Evolutionary conservation across 129 eudicot genomes (phyloP), one percentile per base, ranked within the genome.

Genomic region (Ambrosia artemisiifolia): DNA sequence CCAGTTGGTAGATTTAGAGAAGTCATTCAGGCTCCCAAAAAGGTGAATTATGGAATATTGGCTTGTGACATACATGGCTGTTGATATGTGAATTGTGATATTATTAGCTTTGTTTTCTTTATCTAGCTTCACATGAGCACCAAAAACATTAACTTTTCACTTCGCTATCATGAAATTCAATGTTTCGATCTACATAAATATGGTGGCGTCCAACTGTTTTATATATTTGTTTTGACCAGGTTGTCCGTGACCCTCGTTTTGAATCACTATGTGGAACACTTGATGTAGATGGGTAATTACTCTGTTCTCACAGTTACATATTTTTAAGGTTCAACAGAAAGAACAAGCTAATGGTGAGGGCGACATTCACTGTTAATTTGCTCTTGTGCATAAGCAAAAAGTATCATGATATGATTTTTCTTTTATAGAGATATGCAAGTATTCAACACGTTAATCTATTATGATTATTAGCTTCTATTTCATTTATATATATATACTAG

Each of bases 11-110:
- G n/a, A n/a, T n/a, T n/a, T n/a, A n/a, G n/a, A n/a, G n/a, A n/a
- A n/a, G n/a, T n/a, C n/a, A 81, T 92, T 70, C 98, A 92, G 82
- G 98, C 77, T 69, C 98, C 96, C 73, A 92, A 89, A 65, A 89
- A 69, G 95, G 95, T 85, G 65, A 82, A 72, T 6, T n/a, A n/a
- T n/a, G n/a, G n/a, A n/a, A n/a, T 65, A 7, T n/a, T 17, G 50
- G 68, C 50, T n/a, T n/a, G 2, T 12, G 7, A 24, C 18, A 32
- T 50, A 62, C 55, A 4, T 38, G 3, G 55, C 67, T 12, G 5
- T 5, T 34, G 13, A 12, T n/a, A n/a, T n/a, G n/a, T n/a, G n/a
- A n/a, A n/a, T n/a, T n/a, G n/a, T n/a, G n/a, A n/a, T 56, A 3
- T 44, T 3, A 63, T 17, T n/a, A 5, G 4, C 20, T n/a, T n/a